phyloP scores from a whole-genome alignment of 306 rosid genomes.

The Abrus pulchellus region DNA sequence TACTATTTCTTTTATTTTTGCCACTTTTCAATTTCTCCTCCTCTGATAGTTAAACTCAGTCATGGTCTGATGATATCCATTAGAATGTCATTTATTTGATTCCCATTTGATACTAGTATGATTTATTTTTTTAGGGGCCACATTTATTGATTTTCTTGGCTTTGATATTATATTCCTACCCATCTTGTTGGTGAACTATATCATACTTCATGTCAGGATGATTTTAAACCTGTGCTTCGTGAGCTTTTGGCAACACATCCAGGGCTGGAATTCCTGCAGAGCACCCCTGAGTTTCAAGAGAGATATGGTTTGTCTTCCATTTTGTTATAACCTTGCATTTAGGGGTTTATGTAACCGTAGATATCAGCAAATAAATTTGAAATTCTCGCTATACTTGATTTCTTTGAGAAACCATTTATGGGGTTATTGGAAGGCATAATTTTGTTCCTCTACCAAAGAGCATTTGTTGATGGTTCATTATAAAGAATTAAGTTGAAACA shows the following conservation, averaged over 20 bases:
- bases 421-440: conserved; percentile 3
- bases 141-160: conserved; percentile 32
- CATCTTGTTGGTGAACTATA: conserved; percentile 44
- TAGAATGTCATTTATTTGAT: conserved; percentile 38
- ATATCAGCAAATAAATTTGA: conserved; percentile 23
- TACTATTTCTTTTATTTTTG: conserved; percentile 37
- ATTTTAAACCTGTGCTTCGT: conserved; percentile 91
- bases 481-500: conserved; percentile 7
- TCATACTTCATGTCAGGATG: conserved; percentile 68
- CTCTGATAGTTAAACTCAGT: conserved; percentile 11
- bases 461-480: not conserved
- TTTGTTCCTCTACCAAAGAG: conserved; percentile 15
- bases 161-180: conserved; percentile 30
- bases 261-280: conserved; percentile 96
- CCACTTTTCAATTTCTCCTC: conserved; percentile 37
- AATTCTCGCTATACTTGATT: conserved; percentile 13
- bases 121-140: not conserved
- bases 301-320: conserved; percentile 88
- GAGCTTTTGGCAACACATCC: conserved; percentile 98
- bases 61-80: conserved; percentile 38
- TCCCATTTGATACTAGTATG: conserved; percentile 26
- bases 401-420: not conserved
- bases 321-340: conserved; percentile 43
- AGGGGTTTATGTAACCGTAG: conserved; percentile 24
- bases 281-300: conserved; percentile 99